Evolutionary conservation across 73 alveolate species (phyloP), one percentile per base, ranked within the genome.

Genomic region (Paramecium sexaurelia): DNA sequence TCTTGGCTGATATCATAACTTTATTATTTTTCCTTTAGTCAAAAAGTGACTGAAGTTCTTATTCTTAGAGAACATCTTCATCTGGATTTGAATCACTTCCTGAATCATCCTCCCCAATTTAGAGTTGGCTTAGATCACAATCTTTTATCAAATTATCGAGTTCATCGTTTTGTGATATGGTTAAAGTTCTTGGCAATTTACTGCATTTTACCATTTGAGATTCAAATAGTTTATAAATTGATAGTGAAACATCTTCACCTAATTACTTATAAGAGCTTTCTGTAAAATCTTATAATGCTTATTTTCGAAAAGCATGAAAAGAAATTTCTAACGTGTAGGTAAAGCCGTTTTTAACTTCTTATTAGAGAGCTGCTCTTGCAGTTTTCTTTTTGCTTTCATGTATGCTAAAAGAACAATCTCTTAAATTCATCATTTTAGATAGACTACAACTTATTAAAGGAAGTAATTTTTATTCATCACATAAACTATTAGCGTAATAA

Each of bases 11-110:
- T 61, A 61, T 35, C 6, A 39, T 19, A 0, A 39, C 13, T 36
- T 73, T n/a, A 1, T 17, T 11, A 26, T 61, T 2, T 32, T 36
- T 73, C 13, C 35, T 71, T 32, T 1, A 39, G 2, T 71, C 87
- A 71, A 13, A 10, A 20, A 71, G 19, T 22, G 87, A 71, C 4
- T 29, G 1, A 5, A 71, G 9, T 71, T 73, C 87, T 13, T 1
- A 36, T 39, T 73, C 87, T 11, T 13, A n/a, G 5, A 73, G 66
- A 1, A 36, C n/a, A 35, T 73, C 87, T n/a, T 73, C 87, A 5
- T 73, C 87, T 17, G 87, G 87, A 9, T 36, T 73, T 1, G 87
- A 73, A 73, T 73, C 87, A 73, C 87, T 73, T 73, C 39, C 87
- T 33, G 87, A 73, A 39, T 73, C 87, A 73, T 73, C 67, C 13